A percentile compares a stretch with the other conserved stretches of the same genome.
Evolutionary conservation across 163 green algal species (phyloP).

Genomic region (Prototheca wickerhamii): DNA sequence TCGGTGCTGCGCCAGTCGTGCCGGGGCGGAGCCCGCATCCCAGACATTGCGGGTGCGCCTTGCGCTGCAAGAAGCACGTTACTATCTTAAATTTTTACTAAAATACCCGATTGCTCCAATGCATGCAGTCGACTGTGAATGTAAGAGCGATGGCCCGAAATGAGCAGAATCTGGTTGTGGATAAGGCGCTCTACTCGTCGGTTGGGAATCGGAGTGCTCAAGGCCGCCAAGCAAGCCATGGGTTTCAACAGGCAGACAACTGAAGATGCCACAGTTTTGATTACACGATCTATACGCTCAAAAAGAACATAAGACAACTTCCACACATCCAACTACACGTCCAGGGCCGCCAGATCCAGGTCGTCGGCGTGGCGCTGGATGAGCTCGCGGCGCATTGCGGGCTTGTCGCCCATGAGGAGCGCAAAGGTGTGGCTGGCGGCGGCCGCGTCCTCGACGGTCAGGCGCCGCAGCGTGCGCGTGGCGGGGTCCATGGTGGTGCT

Average conservation of each 20-base stretch:
- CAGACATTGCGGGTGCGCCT: too few species aligned
- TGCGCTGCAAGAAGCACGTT: too few species aligned
- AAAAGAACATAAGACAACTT: neutral
- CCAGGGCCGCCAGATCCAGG: conserved; percentile 53
- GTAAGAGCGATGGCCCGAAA: neutral
- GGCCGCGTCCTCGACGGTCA: conserved; percentile 73
- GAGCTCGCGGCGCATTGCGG: conserved; percentile 50
- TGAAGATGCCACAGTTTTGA: neutral
- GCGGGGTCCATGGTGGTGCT: conserved; percentile 89
- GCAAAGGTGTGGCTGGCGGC: conserved; percentile 65
- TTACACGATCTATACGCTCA: neutral
- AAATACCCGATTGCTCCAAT: neutral
- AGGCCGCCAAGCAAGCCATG: neutral
- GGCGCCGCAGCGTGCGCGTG: conserved; percentile 57
- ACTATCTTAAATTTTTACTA: neutral
- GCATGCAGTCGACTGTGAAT: neutral
- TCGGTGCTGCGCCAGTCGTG: neutral
- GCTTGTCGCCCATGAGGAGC: conserved; percentile 81
- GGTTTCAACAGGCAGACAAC: neutral
- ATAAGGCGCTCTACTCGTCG: neutral
- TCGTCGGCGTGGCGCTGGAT: conserved; percentile 59
- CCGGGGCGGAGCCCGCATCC: neutral
- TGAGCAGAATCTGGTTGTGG: neutral
- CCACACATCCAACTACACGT: conserved; percentile 43
- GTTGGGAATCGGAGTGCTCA: neutral